phyloP scores from a whole-genome alignment of 1,284 basidiomycete species.

The Tilletia setariae region DNA sequence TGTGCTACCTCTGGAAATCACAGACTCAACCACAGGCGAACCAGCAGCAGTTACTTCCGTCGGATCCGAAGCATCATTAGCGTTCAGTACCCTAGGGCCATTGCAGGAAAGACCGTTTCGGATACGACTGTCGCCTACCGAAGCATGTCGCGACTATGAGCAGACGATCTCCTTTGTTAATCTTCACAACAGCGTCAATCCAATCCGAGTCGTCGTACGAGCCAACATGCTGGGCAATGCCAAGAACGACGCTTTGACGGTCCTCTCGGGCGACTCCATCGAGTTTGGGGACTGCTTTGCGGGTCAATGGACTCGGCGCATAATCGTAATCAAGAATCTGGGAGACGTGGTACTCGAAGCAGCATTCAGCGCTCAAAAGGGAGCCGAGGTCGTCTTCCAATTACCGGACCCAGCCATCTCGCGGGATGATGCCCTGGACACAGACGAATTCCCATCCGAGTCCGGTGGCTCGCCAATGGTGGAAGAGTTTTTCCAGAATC shows the following conservation, averaged over 20 bases:
- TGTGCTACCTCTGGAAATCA: neutral
- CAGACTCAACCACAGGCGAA: constrained; percentile 9
- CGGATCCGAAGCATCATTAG: neutral
- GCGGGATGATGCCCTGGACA: constrained; percentile 23
- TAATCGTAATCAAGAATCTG: constrained; percentile 57
- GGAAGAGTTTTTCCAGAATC: neutral
- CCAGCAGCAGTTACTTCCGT: neutral
- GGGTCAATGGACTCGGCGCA: constrained; percentile 58
- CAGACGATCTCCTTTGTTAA: constrained; percentile 48
- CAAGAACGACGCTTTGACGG: constrained; percentile 55
- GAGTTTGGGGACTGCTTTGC: constrained; percentile 59
- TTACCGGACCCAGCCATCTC: constrained; percentile 54
- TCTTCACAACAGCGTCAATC: constrained; percentile 42
- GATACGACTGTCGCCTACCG: constrained; percentile 30
- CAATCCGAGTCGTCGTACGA: constrained; percentile 42
- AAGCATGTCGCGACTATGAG: constrained; percentile 46
- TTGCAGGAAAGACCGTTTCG: neutral
- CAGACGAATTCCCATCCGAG: constrained; percentile 32
- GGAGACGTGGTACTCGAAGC: constrained; percentile 58
- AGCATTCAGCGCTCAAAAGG: constrained; percentile 55
- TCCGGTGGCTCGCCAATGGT: constrained; percentile 12
- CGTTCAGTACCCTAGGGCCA: neutral
- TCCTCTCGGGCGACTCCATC: constrained; percentile 56
- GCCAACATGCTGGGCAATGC: constrained; percentile 52
- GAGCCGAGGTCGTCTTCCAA: constrained; percentile 58